Conservation (phyloP, 164 flowering plant species). For the Paratinospora sagittata region DNA sequence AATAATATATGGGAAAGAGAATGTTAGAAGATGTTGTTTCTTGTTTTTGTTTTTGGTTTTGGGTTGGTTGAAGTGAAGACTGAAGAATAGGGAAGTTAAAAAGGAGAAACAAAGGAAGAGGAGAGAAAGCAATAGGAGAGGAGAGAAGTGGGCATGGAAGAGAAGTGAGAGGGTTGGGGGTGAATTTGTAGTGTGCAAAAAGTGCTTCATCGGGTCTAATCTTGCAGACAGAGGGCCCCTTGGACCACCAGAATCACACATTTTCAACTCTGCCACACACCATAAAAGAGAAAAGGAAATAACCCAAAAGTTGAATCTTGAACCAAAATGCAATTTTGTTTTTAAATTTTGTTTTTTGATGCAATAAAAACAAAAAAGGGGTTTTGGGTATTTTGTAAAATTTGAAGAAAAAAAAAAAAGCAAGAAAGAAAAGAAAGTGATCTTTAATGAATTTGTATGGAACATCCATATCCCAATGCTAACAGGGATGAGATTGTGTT, state of each 20-base stretch:
- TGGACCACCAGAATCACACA: constrained; percentile 40
- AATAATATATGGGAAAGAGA: background rate
- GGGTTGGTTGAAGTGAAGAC: background rate
- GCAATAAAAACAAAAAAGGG: no score
- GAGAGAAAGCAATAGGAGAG: constrained; percentile 3
- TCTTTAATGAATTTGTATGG: background rate
- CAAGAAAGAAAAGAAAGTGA: background rate
- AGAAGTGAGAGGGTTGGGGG: constrained; percentile 25
- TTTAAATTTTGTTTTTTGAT: no score
- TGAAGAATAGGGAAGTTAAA: background rate
- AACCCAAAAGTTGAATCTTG: background rate
- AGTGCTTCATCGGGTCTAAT: constrained; percentile 21
- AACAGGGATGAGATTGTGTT: background rate
- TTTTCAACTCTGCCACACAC: constrained; percentile 28
- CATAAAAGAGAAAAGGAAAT: background rate
- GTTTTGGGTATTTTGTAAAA: background rate
- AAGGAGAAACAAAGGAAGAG: constrained; percentile 7
- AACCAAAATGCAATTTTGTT: background rate
- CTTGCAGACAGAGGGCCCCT: constrained; percentile 17
- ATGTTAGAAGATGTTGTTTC: background rate
- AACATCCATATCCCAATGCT: background rate
- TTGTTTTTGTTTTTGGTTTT: background rate
- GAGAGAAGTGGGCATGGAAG: constrained; percentile 18
- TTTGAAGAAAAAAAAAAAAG: background rate
- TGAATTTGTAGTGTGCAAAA: constrained; percentile 47